These are phyloP conservation scores for Pisolithus orientalis DNA, from an alignment of 768 basidiomycete species.

Conservation along the genomic window DNA sequence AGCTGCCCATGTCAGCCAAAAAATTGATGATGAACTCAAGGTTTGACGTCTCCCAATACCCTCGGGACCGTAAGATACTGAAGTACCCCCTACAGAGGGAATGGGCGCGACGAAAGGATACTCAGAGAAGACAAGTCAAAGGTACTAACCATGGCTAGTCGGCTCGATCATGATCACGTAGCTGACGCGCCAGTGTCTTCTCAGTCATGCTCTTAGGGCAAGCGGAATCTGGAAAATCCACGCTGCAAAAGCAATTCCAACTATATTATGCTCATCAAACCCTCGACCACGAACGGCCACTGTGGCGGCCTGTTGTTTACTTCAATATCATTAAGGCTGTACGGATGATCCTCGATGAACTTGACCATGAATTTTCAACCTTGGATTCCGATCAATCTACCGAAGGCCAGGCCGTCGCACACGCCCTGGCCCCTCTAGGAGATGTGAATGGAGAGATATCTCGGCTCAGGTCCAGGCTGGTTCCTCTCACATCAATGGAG, in stretches of 20 bases:
- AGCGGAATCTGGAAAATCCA: constrained; percentile 79
- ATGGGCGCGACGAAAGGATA: constrained; percentile 38
- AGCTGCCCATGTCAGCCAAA: constrained; percentile 41
- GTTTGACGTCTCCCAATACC: constrained; percentile 23
- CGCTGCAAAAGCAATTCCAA: constrained; percentile 81
- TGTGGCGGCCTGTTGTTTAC: constrained; percentile 77
- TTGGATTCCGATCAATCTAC: constrained; percentile 20
- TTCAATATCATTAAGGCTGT: constrained; percentile 80
- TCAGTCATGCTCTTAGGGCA: constrained; percentile 73
- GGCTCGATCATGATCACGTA: neutral
- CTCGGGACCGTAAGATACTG: neutral
- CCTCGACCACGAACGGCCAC: constrained; percentile 63
- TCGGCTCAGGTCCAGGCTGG: constrained; percentile 47
- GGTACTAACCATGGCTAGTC: constrained; percentile 26
- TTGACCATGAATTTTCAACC: constrained; percentile 51
- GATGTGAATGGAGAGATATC: constrained; percentile 41
- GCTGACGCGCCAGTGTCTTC: constrained; percentile 4
- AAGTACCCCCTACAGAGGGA: constrained; percentile 39
- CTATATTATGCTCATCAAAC: constrained; percentile 68
- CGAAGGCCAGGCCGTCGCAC: constrained; percentile 26
- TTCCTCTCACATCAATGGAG: constrained; percentile 62
- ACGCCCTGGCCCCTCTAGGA: constrained; percentile 26
- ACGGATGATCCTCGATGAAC: constrained; percentile 65
- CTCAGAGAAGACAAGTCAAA: constrained; percentile 46
- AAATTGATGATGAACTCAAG: constrained; percentile 54